These are phyloP conservation scores for Nicotiana tomentosiformis DNA, from an alignment of 257 asterid genomes.

Conservation along the genomic window DNA sequence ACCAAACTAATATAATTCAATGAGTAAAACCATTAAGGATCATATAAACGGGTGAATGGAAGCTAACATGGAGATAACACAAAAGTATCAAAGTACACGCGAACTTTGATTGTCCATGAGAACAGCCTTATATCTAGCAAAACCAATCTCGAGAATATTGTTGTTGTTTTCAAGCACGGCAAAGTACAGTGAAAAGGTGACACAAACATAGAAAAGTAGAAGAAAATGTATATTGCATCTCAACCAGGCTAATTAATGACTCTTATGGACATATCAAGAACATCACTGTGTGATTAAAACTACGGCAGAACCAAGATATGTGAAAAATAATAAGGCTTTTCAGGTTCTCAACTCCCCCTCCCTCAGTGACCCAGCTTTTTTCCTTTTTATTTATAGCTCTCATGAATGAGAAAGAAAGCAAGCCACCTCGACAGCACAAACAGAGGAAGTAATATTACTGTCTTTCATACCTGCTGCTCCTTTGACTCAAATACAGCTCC, in stretches of 20 bases:
- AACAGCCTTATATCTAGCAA: not conserved
- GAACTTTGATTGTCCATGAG: not conserved
- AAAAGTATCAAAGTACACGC: not conserved
- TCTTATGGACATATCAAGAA: not conserved
- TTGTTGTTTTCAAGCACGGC: not conserved
- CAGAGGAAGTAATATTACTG: not conserved
- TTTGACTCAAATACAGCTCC: slow-evolving; percentile 36
- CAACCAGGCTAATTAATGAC: not conserved
- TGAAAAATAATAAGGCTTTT: not conserved
- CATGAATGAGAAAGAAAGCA: not conserved
- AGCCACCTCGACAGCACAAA: not conserved
- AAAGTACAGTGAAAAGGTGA: not conserved
- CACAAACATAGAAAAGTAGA: not conserved
- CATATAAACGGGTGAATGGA: not conserved
- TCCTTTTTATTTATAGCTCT: not conserved
- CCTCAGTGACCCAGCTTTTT: not conserved
- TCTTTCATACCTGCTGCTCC: slow-evolving; percentile 50
- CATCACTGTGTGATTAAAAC: not conserved
- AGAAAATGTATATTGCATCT: not conserved
- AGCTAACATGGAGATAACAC: not conserved
- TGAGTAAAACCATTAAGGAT: not conserved
- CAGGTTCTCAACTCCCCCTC: not conserved
- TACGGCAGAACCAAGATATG: not conserved
- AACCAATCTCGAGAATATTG: not conserved
- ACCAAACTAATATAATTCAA: not conserved